Evolutionary conservation across 1,139 yeast genomes (phyloP), one percentile per base, ranked within the genome.

Genomic region (Yarrowia galli): DNA sequence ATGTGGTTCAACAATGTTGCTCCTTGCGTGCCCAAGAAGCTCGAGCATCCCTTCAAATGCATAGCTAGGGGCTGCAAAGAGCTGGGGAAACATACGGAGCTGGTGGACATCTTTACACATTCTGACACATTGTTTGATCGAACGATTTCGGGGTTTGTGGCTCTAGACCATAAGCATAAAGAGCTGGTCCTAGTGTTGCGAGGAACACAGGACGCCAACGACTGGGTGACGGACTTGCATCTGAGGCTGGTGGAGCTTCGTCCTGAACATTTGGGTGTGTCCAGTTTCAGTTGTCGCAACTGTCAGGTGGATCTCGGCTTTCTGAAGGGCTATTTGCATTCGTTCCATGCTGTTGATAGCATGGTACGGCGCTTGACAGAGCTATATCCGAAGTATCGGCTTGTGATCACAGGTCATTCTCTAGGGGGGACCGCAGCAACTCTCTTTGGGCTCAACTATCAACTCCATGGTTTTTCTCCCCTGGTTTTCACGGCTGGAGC

Each of bases 1-100:
- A 58, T 58, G 64, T 58, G 64, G 64, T 58, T 42, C 40, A 58
- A 58, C 51, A 58, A 42, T 18, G 64, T 58, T 20, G 64, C 64
- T 42, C 64, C 64, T 6, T 58, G 64, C 15, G 64, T 58, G 15
- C 64, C 64, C 28, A 28, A 42, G 40, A 38, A 42, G 28, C 42
- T 58, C 5, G n/a, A 42, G 45, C 64, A 58, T 40, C 64, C 64
- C 6, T 58, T 58, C 51, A 20, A 28, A 32, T 58, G 64, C 28
- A 40, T n/a, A 5, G 64, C 64, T 20, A 25, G 49, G 16, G 64
- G 64, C 6, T 58, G 64, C 42, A 28, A 25, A 16, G 45, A 28
- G 64, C 49, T 58, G 16, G 64, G 64, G 12, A 15, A 10, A 8
- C 40, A 58, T 8, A 58, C 64, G 2, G 64, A 58, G 18, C 32